These are phyloP conservation scores for Sporopachydermia lactativora DNA, from an alignment of 805 yeast genomes.

Conservation along the genomic window DNA sequence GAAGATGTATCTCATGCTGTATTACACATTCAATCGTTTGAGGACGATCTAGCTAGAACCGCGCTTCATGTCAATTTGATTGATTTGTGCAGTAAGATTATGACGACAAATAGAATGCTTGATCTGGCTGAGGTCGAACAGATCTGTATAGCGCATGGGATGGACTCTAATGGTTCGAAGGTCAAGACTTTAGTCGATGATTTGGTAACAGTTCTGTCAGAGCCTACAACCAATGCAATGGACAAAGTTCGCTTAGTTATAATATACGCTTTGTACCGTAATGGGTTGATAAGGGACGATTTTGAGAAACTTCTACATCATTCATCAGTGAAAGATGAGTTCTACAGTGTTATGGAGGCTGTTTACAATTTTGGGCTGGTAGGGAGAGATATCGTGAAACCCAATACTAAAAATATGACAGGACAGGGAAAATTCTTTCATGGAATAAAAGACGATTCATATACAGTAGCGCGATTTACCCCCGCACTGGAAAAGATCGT, in stretches of 20 bases:
- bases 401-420: constrained; percentile 17
- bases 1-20: constrained; percentile 1
- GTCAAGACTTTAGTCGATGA: constrained; percentile 46
- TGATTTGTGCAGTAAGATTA: not conserved
- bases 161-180: constrained; percentile 51
- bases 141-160: constrained; percentile 59
- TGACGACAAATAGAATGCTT: not conserved
- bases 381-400: constrained; percentile 43
- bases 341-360: constrained; percentile 33
- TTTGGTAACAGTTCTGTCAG: constrained; percentile 38
- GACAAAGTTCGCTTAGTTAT: constrained; percentile 68
- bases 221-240: constrained; percentile 33
- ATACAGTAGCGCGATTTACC: constrained; percentile 55
- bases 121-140: constrained; percentile 70
- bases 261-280: constrained; percentile 66
- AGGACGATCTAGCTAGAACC: not conserved
- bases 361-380: constrained; percentile 42
- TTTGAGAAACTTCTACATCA: constrained; percentile 54
- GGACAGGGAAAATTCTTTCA: constrained; percentile 30
- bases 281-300: constrained; percentile 54
- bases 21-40: not conserved
- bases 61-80: not conserved
- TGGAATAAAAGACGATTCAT: constrained; percentile 30
- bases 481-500: constrained; percentile 55
- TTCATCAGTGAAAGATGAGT: constrained; percentile 22